phyloP scores from a whole-genome alignment of 345 rosid genomes.

The Brassica nigra region DNA sequence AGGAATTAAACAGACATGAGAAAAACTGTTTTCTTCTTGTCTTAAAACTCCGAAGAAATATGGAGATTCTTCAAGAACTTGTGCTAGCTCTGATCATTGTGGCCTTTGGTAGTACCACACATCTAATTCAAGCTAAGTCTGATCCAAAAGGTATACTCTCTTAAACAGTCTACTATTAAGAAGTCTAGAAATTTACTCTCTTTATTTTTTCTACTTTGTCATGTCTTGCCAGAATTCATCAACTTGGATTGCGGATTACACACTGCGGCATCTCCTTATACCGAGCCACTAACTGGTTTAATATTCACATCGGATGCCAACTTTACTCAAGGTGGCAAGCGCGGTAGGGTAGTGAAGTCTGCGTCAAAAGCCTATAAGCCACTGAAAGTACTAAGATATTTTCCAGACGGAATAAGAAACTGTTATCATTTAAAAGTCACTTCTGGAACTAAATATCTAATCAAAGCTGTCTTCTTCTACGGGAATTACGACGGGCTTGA shows the following conservation, averaged over 20 bases:
- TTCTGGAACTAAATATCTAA: slow-evolving; percentile 34
- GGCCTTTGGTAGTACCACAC: not conserved
- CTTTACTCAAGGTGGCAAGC: slow-evolving; percentile 42
- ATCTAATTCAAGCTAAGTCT: slow-evolving; percentile 23
- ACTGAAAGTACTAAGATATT: slow-evolving; percentile 34
- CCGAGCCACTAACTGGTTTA: slow-evolving; percentile 32
- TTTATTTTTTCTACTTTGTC: not conserved
- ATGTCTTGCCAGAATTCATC: slow-evolving; percentile 43
- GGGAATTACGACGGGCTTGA: slow-evolving; percentile 50
- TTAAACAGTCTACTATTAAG: not conserved
- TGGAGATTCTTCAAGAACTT: slow-evolving; percentile 21
- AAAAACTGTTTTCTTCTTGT: slow-evolving; percentile 19
- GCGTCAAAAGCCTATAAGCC: slow-evolving; percentile 2
- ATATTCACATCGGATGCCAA: slow-evolving; percentile 36
- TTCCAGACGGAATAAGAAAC: slow-evolving; percentile 46
- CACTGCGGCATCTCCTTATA: slow-evolving; percentile 19
- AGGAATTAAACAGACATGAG: slow-evolving; percentile 1
- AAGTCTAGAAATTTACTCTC: not conserved
- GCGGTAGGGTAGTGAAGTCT: slow-evolving; percentile 15
- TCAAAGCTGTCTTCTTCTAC: slow-evolving; percentile 42
- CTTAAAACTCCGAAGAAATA: not conserved
- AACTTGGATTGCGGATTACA: slow-evolving; percentile 52
- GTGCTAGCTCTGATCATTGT: slow-evolving; percentile 21
- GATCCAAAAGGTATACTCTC: slow-evolving; percentile 36
- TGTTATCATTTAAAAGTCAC: slow-evolving; percentile 39